A percentile compares a stretch with the other conserved stretches of the same genome.
Evolutionary conservation across 192 early-diverging fungal species (phyloP).

Genomic region (Gryganskiella cystojenkinii): DNA sequence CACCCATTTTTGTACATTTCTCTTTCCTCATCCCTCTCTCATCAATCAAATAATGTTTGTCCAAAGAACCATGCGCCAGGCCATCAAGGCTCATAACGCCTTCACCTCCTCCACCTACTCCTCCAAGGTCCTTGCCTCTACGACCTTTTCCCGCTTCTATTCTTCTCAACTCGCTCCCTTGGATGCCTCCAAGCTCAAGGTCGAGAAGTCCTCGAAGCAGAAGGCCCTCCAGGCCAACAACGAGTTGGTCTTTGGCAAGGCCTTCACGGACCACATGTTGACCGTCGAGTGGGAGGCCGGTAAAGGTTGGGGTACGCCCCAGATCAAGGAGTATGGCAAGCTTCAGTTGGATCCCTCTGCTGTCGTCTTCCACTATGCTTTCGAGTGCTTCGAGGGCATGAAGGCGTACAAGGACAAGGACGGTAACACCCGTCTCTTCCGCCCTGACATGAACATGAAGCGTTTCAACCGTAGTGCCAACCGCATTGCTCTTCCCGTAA

Average conservation of each 20-base stretch:
- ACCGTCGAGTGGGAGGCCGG: slow-evolving; percentile 81
- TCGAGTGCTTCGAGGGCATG: slow-evolving; percentile 95
- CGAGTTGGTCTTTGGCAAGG: slow-evolving; percentile 87
- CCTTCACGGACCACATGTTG: slow-evolving; percentile 98
- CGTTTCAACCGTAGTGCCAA: slow-evolving; percentile 82
- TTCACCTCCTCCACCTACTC: slow-evolving; percentile 16
- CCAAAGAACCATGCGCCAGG: slow-evolving; percentile 48
- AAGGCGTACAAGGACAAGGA: slow-evolving; percentile 93
- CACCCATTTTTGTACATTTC: too few species aligned
- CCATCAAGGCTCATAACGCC: slow-evolving; percentile 35
- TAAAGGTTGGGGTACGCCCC: slow-evolving; percentile 83
- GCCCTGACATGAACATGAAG: slow-evolving; percentile 98
- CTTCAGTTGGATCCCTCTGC: slow-evolving; percentile 84
- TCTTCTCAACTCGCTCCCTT: slow-evolving; percentile 20
- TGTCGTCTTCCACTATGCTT: slow-evolving; percentile 93
- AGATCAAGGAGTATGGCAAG: slow-evolving; percentile 88
- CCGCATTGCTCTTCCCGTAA: slow-evolving; percentile 86
- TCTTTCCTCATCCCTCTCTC: neutral
- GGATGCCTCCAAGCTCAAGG: slow-evolving; percentile 48
- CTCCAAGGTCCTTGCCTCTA: slow-evolving; percentile 29
- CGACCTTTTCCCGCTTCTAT: slow-evolving; percentile 28
- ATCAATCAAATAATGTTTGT: slow-evolving; percentile 44
- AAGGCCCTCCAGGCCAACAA: slow-evolving; percentile 72
- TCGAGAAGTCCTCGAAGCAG: slow-evolving; percentile 45
- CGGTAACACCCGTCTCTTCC: slow-evolving; percentile 90